These are phyloP conservation scores for Boletus huronensis DNA, from an alignment of 768 basidiomycete genomes.

Conservation along the genomic window DNA sequence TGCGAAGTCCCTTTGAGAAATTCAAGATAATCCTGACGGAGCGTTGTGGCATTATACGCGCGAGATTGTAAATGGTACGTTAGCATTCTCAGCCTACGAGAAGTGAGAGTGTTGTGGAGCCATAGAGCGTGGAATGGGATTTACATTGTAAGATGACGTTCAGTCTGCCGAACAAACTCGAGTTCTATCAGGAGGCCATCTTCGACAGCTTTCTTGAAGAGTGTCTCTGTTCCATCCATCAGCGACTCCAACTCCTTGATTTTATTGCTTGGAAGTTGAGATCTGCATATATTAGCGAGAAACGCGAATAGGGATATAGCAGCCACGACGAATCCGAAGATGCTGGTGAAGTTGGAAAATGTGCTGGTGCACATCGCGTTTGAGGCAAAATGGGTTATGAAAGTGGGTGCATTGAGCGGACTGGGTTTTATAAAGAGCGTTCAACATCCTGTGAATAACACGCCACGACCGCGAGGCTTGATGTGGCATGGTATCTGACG, in stretches of 20 bases:
- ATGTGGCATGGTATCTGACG: no score
- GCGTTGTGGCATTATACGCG: not conserved
- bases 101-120: no score
- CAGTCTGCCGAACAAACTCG: not conserved
- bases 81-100: not conserved
- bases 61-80: not conserved
- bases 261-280: conserved; percentile 1
- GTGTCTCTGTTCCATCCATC: not conserved
- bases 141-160: not conserved
- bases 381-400: no score
- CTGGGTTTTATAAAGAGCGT: not conserved
- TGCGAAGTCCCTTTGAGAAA: not conserved
- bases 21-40: not conserved
- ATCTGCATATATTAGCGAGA: not conserved
- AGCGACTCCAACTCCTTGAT: conserved; percentile 5
- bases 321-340: not conserved
- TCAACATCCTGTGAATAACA: not conserved
- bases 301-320: not conserved
- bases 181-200: conserved; percentile 5
- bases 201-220: conserved; percentile 3
- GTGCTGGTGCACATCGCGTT: not conserved
- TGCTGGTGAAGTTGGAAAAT: conserved; percentile 2
- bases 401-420: no score
- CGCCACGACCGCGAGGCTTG: not conserved
- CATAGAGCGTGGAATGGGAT: no score